Evolutionary conservation across 1,284 basidiomycete species (phyloP), one percentile per base, ranked within the genome.

Genomic region (Earliella scabrosa): DNA sequence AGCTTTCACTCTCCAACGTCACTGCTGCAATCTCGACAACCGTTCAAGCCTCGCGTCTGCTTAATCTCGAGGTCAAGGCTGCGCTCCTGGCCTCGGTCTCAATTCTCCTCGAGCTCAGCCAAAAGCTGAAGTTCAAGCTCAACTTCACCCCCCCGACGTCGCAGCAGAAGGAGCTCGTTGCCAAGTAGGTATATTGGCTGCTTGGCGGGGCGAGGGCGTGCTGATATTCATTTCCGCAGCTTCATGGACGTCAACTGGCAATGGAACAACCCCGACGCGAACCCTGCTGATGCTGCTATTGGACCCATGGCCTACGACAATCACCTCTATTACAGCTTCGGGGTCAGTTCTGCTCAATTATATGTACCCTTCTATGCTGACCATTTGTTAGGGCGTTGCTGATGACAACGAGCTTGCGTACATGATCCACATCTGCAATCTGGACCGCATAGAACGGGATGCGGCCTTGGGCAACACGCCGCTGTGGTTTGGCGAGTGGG

Each of bases 171-270:
- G 57, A 73, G 3, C 70, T 80, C 1, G 70, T 78, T 2, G 83
- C 86, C 3, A 87, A 72, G 84, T 84, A 59, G 31, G 69, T 64
- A 8, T 2, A 14, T 23, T 0, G 20, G 3, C 31, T 8, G n/a
- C 29, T 3, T 13, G 16, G 18, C 16, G 4, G 7, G 7, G 6
- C 41, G n/a, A n/a, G 8, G 7, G 13, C 45, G 23, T 14, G 38
- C 45, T 39, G 13, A 23, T 20, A 8, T 31, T 58, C 40, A 6
- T 38, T 27, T 45, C 29, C 9, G 20, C 44, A 92, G 88, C 59
- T 89, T 90, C 69, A 90, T 90, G 88, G 88, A 92, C 63, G 66
- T 87, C 48, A 83, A 81, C 60, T 92, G 90, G 90, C 90, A 92
- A 66, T 71, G 76, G 63, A 78, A 85, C 63, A 77, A 82, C 67